These are phyloP conservation scores for Calonectria hawksworthii DNA, from an alignment of 2,329 filamentous ascomycete species.

Conservation along the genomic window DNA sequence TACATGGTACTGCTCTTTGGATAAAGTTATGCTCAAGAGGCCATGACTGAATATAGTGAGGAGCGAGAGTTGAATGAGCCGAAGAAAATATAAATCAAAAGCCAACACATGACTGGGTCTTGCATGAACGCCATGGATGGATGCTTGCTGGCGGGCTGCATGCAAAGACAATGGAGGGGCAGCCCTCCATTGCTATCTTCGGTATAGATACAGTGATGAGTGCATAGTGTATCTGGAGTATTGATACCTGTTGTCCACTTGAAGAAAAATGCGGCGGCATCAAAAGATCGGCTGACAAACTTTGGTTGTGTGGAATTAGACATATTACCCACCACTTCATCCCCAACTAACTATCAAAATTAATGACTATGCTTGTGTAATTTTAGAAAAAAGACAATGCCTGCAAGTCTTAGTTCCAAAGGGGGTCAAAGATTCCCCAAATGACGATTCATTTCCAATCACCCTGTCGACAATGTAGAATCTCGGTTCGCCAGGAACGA, in stretches of 20 bases:
- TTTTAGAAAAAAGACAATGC: not conserved
- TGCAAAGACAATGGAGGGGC: slow-evolving; percentile 42
- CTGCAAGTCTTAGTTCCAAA: not conserved
- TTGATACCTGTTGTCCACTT: not conserved
- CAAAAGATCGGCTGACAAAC: not conserved
- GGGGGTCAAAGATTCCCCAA: not conserved
- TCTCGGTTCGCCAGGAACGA: not conserved
- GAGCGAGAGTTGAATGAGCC: slow-evolving; percentile 73
- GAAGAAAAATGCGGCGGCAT: not conserved
- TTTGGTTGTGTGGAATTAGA: not conserved
- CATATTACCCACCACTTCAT: not conserved
- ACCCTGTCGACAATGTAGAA: not conserved
- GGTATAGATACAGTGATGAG: too few relatives aligned
- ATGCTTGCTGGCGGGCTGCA: slow-evolving; percentile 61
- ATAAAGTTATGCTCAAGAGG: slow-evolving; percentile 70
- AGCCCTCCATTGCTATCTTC: slow-evolving; percentile 17
- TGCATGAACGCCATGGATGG: slow-evolving; percentile 82
- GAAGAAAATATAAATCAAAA: slow-evolving; percentile 74
- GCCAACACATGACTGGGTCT: slow-evolving; percentile 81
- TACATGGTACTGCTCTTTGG: slow-evolving; percentile 79
- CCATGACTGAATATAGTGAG: slow-evolving; percentile 69
- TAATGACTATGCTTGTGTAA: too few relatives aligned
- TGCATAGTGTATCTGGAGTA: too few relatives aligned
- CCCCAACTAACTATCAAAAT: not conserved
- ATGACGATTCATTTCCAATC: not conserved